Percentiles rank a stretch among this genome's conserved stretches.
These are phyloP conservation scores for Heritiera littoralis DNA, from an alignment of 345 rosid genomes.

Conservation along the genomic window DNA sequence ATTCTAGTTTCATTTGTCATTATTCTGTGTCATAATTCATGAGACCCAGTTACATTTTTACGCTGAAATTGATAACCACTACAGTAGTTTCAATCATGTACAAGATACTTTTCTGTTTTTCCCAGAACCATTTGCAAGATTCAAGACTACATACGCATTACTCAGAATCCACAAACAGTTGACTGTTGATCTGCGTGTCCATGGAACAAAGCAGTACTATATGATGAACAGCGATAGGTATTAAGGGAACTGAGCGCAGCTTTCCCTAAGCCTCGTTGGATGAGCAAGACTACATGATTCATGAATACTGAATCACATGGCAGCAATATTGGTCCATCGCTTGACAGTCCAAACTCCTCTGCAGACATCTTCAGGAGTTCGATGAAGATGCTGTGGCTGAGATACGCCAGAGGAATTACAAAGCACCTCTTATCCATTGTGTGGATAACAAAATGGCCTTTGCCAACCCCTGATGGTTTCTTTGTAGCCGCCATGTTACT, in stretches of 20 bases:
- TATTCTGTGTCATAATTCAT: not conserved
- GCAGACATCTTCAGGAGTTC: conserved; percentile 23
- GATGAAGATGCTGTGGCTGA: not conserved
- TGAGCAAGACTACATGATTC: not conserved
- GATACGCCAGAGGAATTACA: conserved; percentile 11
- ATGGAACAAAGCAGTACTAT: not conserved
- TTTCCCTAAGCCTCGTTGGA: conserved; percentile 17
- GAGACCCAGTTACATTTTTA: not conserved
- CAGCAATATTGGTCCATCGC: conserved; percentile 9
- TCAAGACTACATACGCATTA: not conserved
- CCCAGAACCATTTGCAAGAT: not conserved
- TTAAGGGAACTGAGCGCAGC: conserved; percentile 24
- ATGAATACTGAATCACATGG: conserved; percentile 14
- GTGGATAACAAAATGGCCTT: conserved; percentile 7
- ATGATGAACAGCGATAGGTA: not conserved
- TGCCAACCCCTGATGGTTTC: not conserved
- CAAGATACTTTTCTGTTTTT: not conserved
- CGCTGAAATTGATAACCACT: not conserved
- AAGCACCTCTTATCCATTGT: not conserved
- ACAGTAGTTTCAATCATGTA: not conserved
- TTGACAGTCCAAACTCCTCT: conserved; percentile 20
- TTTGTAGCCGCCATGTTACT: too few species aligned
- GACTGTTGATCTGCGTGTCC: not conserved
- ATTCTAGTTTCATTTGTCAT: not conserved
- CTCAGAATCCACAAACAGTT: not conserved